phyloP scores from a whole-genome alignment of 2,329 filamentous ascomycete genomes.

The Cercospora sojina region DNA sequence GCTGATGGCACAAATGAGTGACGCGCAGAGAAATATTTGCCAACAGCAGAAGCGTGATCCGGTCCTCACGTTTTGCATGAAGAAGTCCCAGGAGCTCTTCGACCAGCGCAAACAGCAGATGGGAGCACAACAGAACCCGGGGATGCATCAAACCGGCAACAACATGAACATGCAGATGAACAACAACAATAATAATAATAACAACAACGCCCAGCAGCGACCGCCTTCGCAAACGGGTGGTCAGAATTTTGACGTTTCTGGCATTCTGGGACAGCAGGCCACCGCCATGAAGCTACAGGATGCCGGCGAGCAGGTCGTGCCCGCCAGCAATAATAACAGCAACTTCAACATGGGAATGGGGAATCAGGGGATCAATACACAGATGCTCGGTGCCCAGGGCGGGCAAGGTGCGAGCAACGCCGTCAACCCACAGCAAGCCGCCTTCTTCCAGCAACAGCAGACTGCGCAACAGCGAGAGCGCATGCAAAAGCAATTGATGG shows the following conservation, averaged over 20 bases:
- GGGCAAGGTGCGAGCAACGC: slow-evolving; percentile 22
- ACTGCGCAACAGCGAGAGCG: slow-evolving; percentile 45
- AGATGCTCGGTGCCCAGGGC: slow-evolving; percentile 38
- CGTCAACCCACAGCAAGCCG: slow-evolving; percentile 42
- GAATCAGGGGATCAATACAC: slow-evolving; percentile 36
- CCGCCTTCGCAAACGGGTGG: slow-evolving; percentile 41
- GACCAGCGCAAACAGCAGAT: slow-evolving; percentile 17
- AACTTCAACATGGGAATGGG: slow-evolving; percentile 35
- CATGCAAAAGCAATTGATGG: slow-evolving; percentile 41
- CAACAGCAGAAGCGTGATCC: slow-evolving; percentile 28
- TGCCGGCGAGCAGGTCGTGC: slow-evolving; percentile 62
- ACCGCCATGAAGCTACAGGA: slow-evolving; percentile 62
- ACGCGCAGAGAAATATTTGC: slow-evolving; percentile 24
- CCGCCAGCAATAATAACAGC: slow-evolving; percentile 57
- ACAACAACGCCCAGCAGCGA: slow-evolving; percentile 31
- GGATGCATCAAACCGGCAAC: slow-evolving; percentile 19
- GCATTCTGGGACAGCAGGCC: slow-evolving; percentile 60
- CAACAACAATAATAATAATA: slow-evolving; percentile 38
- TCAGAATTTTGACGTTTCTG: slow-evolving; percentile 49
- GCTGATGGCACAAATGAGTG: slow-evolving; percentile 23
- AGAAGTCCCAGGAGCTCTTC: slow-evolving; percentile 22
- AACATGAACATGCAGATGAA: slow-evolving; percentile 29
- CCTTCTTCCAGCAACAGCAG: slow-evolving; percentile 38
- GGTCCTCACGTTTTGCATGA: slow-evolving; percentile 25
- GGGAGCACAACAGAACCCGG: slow-evolving; percentile 11